Evolutionary conservation across 352 stramenopile genomes (phyloP).

Genomic region (Phytophthora colocasiae): DNA sequence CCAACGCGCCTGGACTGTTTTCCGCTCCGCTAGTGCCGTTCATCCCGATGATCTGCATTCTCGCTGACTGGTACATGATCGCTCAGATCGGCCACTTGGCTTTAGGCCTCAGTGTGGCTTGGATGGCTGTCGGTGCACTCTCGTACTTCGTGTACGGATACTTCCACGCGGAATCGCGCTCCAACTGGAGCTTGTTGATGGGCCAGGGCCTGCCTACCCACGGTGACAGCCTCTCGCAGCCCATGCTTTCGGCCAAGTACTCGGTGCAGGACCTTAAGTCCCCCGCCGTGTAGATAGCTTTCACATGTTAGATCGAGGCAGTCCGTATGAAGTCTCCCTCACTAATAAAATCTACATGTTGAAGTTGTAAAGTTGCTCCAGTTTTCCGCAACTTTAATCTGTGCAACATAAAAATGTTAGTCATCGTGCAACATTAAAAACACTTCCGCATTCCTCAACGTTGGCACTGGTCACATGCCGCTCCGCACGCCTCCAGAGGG

Average conservation of each 20-base stretch:
- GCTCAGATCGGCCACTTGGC: slow-evolving; percentile 52
- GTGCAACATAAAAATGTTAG: not conserved
- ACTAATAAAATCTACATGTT: not conserved
- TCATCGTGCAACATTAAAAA: not conserved
- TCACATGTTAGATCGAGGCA: slow-evolving; percentile 24
- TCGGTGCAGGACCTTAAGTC: slow-evolving; percentile 36
- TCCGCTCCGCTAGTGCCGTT: slow-evolving; percentile 65
- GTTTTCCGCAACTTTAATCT: not conserved
- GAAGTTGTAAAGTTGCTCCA: slow-evolving; percentile 1
- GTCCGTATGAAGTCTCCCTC: slow-evolving; percentile 15
- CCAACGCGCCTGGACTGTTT: slow-evolving; percentile 44
- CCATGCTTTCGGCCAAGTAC: slow-evolving; percentile 46
- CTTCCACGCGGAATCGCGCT: slow-evolving; percentile 47
- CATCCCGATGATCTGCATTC: slow-evolving; percentile 58
- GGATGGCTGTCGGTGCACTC: slow-evolving; percentile 51
- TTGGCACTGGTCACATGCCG: slow-evolving; percentile 17
- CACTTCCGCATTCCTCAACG: slow-evolving; percentile 7
- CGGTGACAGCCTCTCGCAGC: slow-evolving; percentile 33
- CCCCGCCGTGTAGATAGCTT: slow-evolving; percentile 29
- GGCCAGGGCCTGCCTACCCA: slow-evolving; percentile 40
- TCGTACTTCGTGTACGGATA: slow-evolving; percentile 76
- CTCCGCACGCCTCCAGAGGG: slow-evolving; percentile 13
- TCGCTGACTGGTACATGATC: slow-evolving; percentile 75
- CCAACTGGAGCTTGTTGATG: slow-evolving; percentile 52
- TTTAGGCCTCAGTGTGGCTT: slow-evolving; percentile 48